These are phyloP conservation scores for Pistacia integerrima DNA, from an alignment of 345 rosid species.

Conservation along the genomic window DNA sequence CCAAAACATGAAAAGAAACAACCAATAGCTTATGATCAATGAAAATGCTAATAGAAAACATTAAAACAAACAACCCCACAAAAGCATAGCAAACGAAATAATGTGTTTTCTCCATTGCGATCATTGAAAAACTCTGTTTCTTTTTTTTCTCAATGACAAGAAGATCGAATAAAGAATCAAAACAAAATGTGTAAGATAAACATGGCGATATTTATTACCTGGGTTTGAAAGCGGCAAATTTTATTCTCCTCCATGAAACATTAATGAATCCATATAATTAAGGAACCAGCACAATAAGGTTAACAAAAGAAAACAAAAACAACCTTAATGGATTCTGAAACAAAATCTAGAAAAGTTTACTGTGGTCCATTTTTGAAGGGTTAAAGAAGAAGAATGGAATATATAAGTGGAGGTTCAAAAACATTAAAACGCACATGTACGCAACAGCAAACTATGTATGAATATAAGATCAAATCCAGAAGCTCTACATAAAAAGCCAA, in stretches of 20 bases:
- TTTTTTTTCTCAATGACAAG: not conserved
- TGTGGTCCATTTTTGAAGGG: conserved; percentile 1
- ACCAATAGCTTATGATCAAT: not conserved
- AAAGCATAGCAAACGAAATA: not conserved
- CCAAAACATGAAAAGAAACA: conserved; percentile 1
- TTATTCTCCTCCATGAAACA: conserved; percentile 28
- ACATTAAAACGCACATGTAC: conserved; percentile 29
- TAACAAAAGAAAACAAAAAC: not conserved
- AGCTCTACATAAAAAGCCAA: conserved; percentile 11
- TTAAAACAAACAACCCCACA: not conserved
- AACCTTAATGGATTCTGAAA: not conserved
- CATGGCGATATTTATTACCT: conserved; percentile 26
- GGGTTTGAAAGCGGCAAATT: conserved; percentile 29
- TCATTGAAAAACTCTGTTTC: not conserved
- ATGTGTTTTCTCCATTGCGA: conserved; percentile 7
- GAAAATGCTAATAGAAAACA: not conserved
- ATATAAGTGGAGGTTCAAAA: not conserved
- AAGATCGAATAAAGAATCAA: conserved; percentile 12
- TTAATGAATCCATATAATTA: conserved; percentile 28
- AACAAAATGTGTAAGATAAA: not conserved
- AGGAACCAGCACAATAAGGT: not conserved
- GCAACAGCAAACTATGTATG: conserved; percentile 21
- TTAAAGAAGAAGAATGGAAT: conserved; percentile 9
- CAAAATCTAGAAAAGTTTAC: not conserved
- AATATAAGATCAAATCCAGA: conserved; percentile 19